These are phyloP conservation scores for Fusarium proliferatum DNA, from an alignment of 2,329 filamentous ascomycete genomes.

Conservation along the genomic window DNA sequence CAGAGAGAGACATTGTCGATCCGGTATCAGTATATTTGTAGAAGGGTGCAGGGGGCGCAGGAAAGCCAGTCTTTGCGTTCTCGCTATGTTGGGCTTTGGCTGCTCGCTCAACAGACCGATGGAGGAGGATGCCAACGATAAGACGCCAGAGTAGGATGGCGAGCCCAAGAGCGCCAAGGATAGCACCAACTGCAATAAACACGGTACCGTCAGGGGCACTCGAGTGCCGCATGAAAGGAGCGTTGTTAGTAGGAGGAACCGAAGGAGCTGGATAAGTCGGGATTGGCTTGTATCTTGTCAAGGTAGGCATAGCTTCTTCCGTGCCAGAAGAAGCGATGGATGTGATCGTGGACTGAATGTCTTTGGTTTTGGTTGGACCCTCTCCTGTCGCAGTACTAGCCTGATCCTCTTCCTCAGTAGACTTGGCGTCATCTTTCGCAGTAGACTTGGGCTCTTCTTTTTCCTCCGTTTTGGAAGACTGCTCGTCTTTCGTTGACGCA, in stretches of 20 bases:
- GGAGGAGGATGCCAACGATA: conserved; percentile 88
- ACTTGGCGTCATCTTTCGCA: background rate
- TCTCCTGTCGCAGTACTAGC: conserved; percentile 38
- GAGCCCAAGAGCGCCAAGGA: conserved; percentile 83
- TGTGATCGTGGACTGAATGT: conserved; percentile 24
- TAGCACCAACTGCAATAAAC: conserved; percentile 93
- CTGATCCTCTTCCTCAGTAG: conserved; percentile 22
- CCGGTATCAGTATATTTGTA: conserved; percentile 73
- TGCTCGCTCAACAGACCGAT: conserved; percentile 88
- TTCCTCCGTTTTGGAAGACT: conserved; percentile 24
- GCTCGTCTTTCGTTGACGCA: conserved; percentile 24
- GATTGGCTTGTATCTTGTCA: conserved; percentile 54
- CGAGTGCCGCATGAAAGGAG: conserved; percentile 92
- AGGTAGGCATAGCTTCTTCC: conserved; percentile 53
- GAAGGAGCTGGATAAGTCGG: conserved; percentile 75
- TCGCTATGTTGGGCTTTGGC: conserved; percentile 77
- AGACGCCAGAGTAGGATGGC: conserved; percentile 89
- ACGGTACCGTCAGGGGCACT: conserved; percentile 90
- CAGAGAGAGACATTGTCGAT: conserved; percentile 63
- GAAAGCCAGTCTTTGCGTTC: conserved; percentile 76
- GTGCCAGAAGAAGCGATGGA: conserved; percentile 31
- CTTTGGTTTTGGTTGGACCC: conserved; percentile 23
- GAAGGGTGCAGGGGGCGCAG: conserved; percentile 66
- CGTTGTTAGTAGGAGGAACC: conserved; percentile 84
- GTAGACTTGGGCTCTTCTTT: background rate